Percentiles rank a stretch among this genome's conserved stretches.
These are phyloP conservation scores for Rubroboletus satanas DNA, from an alignment of 768 basidiomycete genomes.

Conservation along the genomic window DNA sequence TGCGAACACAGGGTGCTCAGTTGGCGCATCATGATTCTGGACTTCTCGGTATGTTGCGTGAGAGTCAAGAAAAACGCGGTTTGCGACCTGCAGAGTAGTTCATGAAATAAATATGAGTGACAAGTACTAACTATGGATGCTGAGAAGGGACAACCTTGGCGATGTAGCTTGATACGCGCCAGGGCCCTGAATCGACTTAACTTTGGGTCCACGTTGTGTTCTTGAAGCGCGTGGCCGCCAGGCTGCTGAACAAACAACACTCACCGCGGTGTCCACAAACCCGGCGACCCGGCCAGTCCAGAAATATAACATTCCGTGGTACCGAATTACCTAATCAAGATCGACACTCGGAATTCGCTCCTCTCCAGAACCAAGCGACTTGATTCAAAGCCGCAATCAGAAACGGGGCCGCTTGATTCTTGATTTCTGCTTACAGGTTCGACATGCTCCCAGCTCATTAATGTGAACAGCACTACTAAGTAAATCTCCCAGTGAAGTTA, in stretches of 20 bases:
- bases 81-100: slow-evolving; percentile 26
- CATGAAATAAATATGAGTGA: slow-evolving; percentile 26
- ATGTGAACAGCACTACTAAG: slow-evolving; percentile 4
- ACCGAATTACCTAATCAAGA: slow-evolving; percentile 23
- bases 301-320: slow-evolving; percentile 8
- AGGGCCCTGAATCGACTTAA: slow-evolving; percentile 19
- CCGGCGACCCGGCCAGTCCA: slow-evolving; percentile 11
- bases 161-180: slow-evolving; percentile 28
- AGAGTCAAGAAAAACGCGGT: slow-evolving; percentile 35
- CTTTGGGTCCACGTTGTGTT: slow-evolving; percentile 20
- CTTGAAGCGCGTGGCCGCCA: slow-evolving; percentile 16
- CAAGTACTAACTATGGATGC: slow-evolving; percentile 10
- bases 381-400: neutral
- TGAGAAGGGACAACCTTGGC: slow-evolving; percentile 18
- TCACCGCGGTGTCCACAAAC: slow-evolving; percentile 7
- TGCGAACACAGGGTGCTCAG: slow-evolving; percentile 25
- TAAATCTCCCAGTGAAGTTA: neutral
- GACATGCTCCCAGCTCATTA: neutral
- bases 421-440: neutral
- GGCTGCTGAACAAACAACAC: neutral
- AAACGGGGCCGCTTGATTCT: slow-evolving; percentile 2
- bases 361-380: neutral
- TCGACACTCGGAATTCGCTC: slow-evolving; percentile 14
- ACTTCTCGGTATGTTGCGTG: slow-evolving; percentile 33
- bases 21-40: slow-evolving; percentile 28